Percentiles rank a stretch among this genome's conserved stretches.
These are phyloP conservation scores for Durusdinium trenchii DNA, from an alignment of 73 alveolate species.

Conservation along the genomic window DNA sequence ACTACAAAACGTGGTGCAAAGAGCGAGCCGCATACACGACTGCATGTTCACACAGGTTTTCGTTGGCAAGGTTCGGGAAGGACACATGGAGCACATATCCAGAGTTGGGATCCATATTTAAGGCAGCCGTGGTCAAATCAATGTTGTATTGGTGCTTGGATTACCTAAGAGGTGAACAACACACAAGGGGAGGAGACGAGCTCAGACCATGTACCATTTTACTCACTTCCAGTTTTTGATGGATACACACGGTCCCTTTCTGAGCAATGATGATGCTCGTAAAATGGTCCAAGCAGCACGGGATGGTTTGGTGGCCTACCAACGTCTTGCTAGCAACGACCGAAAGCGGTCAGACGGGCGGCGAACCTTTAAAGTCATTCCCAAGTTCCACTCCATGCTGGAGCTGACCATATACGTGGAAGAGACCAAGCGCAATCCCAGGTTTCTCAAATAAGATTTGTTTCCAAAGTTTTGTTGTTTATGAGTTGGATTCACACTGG, in stretches of 20 bases:
- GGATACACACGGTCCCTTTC: slow-evolving; percentile 6
- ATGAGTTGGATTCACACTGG: no score
- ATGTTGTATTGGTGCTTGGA: background rate
- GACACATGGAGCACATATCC: background rate
- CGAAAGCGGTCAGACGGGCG: background rate
- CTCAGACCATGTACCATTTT: background rate
- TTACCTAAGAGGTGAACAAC: background rate
- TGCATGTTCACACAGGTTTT: background rate
- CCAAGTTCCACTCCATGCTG: slow-evolving; percentile 4
- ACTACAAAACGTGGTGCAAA: slow-evolving; percentile 11
- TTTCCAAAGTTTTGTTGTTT: no score
- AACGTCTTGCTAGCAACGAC: background rate
- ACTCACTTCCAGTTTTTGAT: background rate
- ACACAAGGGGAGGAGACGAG: background rate
- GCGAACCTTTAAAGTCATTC: background rate
- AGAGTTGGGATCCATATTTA: background rate
- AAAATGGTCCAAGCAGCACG: background rate
- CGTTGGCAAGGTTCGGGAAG: background rate
- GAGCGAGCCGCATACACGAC: background rate
- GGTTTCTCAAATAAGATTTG: background rate
- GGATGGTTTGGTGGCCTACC: background rate
- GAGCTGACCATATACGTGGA: background rate
- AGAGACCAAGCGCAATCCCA: background rate
- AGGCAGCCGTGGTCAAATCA: background rate
- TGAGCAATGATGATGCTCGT: background rate